Percentiles rank a stretch among this genome's conserved stretches.
Conservation (phyloP, 345 rosid species). For the Salix caprea region DNA sequence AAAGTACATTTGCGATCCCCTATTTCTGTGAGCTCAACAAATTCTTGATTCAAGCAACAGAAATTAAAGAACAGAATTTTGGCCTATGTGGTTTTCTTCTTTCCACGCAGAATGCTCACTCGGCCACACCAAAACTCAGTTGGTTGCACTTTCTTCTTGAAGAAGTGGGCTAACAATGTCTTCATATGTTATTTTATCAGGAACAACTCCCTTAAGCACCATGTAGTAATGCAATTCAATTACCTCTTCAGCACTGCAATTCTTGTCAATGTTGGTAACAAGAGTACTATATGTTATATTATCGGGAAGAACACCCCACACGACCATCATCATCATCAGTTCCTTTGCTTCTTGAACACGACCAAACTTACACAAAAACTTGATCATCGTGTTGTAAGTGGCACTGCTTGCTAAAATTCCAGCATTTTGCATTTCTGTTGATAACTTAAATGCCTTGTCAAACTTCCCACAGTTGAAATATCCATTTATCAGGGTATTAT, state of each 20-base stretch:
- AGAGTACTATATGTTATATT: conserved; percentile 47
- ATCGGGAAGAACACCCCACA: conserved; percentile 44
- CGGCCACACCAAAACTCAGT: background rate
- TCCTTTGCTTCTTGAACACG: conserved; percentile 47
- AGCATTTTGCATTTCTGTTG: conserved; percentile 32
- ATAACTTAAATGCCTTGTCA: conserved; percentile 35
- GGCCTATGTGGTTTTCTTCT: no score
- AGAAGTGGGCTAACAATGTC: conserved; percentile 42
- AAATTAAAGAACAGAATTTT: no score
- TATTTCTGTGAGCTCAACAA: no score
- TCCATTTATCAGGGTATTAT: conserved; percentile 49
- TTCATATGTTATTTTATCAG: conserved; percentile 37
- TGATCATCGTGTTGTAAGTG: conserved; percentile 52
- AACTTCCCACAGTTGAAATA: conserved; percentile 35
- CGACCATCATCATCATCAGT: conserved; percentile 38
- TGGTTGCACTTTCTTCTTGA: conserved; percentile 13
- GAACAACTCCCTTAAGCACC: conserved; percentile 54
- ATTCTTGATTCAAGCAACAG: no score
- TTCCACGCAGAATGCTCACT: background rate
- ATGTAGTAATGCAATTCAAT: conserved; percentile 55
- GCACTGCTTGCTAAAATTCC: conserved; percentile 29
- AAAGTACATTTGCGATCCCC: no score
- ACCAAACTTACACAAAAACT: conserved; percentile 52
- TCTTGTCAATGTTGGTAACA: conserved; percentile 37
- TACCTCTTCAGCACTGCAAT: conserved; percentile 39